phyloP scores from a whole-genome alignment of 2,329 filamentous ascomycete genomes.

The Penicillium sp. region DNA sequence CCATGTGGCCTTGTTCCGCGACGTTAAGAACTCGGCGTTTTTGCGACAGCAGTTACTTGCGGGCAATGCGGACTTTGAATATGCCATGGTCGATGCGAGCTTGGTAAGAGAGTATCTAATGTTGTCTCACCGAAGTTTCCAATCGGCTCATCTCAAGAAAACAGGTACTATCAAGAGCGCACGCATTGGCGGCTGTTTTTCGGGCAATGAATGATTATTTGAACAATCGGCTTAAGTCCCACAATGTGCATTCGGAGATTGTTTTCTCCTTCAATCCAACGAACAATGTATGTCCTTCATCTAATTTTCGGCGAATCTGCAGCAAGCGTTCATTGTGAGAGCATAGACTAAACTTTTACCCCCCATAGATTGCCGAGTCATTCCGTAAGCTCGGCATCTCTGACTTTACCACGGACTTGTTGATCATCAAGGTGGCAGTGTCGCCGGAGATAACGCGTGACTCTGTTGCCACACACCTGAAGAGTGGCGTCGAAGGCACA shows the following conservation, averaged over 20 bases:
- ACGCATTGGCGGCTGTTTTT: slow-evolving; percentile 70
- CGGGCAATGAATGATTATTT: slow-evolving; percentile 64
- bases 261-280: slow-evolving; percentile 74
- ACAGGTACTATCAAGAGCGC: slow-evolving; percentile 64
- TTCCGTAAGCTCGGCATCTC: slow-evolving; percentile 83
- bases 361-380: slow-evolving; percentile 74
- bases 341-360: background rate
- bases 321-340: no score
- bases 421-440: slow-evolving; percentile 72
- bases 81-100: slow-evolving; percentile 84
- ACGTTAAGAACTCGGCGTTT: slow-evolving; percentile 70
- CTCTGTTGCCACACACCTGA: slow-evolving; percentile 57
- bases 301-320: background rate
- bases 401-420: slow-evolving; percentile 62
- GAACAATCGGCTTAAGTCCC: slow-evolving; percentile 61
- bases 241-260: slow-evolving; percentile 83
- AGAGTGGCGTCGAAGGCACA: slow-evolving; percentile 56
- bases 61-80: slow-evolving; percentile 80
- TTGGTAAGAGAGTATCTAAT: slow-evolving; percentile 45
- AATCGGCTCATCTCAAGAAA: slow-evolving; percentile 7
- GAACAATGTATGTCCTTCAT: slow-evolving; percentile 59
- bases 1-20: slow-evolving; percentile 67
- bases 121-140: background rate
- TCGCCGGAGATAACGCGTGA: slow-evolving; percentile 43
- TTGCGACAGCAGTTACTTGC: slow-evolving; percentile 78